Evolutionary conservation across 768 basidiomycete genomes (phyloP).

Genomic region (Serpula lacrymans): DNA sequence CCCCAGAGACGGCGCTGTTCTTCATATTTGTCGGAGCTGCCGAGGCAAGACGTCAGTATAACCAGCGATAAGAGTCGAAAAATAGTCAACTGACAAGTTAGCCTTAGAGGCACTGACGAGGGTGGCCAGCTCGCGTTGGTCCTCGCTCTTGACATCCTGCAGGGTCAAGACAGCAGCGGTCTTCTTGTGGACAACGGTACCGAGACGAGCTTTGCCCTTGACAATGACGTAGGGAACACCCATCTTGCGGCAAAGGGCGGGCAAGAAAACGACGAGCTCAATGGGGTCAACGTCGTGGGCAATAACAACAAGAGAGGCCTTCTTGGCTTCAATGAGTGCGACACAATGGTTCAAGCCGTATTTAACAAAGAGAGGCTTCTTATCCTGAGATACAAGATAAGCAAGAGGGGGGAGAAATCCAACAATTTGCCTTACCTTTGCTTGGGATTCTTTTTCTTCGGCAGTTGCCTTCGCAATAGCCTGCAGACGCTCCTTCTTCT

Average conservation of each 20-base stretch:
- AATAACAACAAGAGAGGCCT: constrained; percentile 92
- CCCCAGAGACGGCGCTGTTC: constrained; percentile 92
- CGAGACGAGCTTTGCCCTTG: constrained; percentile 97
- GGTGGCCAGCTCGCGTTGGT: constrained; percentile 88
- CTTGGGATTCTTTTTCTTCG: constrained; percentile 69
- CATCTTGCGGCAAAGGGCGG: constrained; percentile 99
- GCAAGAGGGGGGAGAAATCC: not conserved
- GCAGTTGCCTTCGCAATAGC: constrained; percentile 74
- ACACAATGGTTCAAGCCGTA: constrained; percentile 97
- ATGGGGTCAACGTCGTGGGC: constrained; percentile 99
- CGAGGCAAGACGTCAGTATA: not conserved
- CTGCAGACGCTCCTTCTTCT: constrained; percentile 93
- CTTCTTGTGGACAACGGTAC: constrained; percentile 98
- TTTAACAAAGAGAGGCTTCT: constrained; percentile 95
- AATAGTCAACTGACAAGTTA: constrained; percentile 74
- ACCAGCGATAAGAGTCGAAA: not conserved
- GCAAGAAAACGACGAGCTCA: constrained; percentile 97
- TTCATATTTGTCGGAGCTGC: constrained; percentile 88
- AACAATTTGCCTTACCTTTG: constrained; percentile 35
- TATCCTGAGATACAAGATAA: constrained; percentile 49
- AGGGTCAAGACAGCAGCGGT: constrained; percentile 88
- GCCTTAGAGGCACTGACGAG: constrained; percentile 92
- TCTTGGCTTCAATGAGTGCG: constrained; percentile 95
- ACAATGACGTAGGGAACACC: constrained; percentile 98
- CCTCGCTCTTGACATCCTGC: constrained; percentile 94